These are phyloP conservation scores for Davidsoniella virescens DNA, from an alignment of 2,329 filamentous ascomycete genomes.

Conservation along the genomic window DNA sequence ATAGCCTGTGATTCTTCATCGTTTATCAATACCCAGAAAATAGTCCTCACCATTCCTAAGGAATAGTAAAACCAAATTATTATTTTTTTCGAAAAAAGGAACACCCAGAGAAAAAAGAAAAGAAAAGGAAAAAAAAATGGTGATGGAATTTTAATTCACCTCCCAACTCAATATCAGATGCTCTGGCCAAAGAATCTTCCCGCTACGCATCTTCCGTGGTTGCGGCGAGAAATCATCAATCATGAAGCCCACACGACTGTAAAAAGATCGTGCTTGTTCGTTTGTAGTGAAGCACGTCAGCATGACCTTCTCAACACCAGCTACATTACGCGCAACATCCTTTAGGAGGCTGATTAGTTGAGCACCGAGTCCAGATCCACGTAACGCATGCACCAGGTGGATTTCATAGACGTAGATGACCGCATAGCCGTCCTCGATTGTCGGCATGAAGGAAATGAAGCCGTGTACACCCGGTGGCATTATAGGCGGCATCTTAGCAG, in stretches of 20 bases:
- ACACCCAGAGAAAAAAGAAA: background rate
- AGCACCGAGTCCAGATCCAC: slow-evolving; percentile 46
- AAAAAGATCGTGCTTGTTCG: slow-evolving; percentile 38
- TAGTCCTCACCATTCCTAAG: background rate
- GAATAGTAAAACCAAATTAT: background rate
- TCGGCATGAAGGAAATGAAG: slow-evolving; percentile 57
- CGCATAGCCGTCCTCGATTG: slow-evolving; percentile 45
- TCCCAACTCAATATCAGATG: slow-evolving; percentile 44
- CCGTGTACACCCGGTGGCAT: slow-evolving; percentile 24
- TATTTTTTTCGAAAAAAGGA: too few relatives aligned
- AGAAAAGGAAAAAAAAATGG: background rate
- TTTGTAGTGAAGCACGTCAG: slow-evolving; percentile 56
- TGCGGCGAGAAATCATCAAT: slow-evolving; percentile 39
- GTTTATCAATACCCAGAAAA: background rate
- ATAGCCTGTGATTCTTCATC: background rate
- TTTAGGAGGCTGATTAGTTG: slow-evolving; percentile 42
- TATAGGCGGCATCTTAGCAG: slow-evolving; percentile 6
- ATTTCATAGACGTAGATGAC: slow-evolving; percentile 71
- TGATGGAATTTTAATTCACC: slow-evolving; percentile 1
- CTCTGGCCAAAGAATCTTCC: slow-evolving; percentile 36
- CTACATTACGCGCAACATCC: slow-evolving; percentile 34
- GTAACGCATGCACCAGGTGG: slow-evolving; percentile 42
- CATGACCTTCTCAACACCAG: slow-evolving; percentile 49
- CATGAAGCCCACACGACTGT: slow-evolving; percentile 41
- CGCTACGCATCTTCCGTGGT: slow-evolving; percentile 35